Percentiles rank a stretch among this genome's conserved stretches.
Evolutionary conservation across 2,329 filamentous ascomycete species (phyloP).

Genomic region (Parafenestella ontariensis): DNA sequence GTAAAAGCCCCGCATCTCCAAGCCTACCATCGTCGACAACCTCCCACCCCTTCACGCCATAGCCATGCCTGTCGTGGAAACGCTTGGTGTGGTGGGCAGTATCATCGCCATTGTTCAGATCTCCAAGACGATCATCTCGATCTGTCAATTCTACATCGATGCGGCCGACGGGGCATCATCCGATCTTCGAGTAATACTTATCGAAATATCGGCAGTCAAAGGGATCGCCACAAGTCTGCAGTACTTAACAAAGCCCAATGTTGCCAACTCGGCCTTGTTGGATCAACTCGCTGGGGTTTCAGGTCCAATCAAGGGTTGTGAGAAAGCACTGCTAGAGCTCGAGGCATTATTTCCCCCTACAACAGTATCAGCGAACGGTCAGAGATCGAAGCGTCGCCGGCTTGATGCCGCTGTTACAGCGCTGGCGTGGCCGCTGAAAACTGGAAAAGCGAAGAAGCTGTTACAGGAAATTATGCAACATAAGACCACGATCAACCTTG

Average conservation of each 20-base stretch:
- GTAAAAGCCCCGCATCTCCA: neutral
- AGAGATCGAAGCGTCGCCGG: neutral
- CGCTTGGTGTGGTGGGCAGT: neutral
- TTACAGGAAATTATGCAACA: neutral
- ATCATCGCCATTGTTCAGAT: neutral
- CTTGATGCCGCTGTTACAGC: neutral
- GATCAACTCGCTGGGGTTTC: neutral
- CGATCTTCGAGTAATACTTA: neutral
- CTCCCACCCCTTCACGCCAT: neutral
- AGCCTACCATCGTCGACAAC: neutral
- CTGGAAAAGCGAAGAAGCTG: neutral
- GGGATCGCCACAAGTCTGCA: neutral
- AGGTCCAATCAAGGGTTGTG: neutral
- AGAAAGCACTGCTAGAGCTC: neutral
- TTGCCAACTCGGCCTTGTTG: neutral
- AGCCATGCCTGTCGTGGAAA: neutral
- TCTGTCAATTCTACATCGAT: neutral
- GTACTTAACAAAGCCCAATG: neutral
- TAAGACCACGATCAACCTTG: neutral
- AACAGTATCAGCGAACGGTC: neutral
- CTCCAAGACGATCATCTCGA: neutral
- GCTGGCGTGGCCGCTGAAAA: neutral
- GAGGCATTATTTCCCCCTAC: neutral
- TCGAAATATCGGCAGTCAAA: neutral
- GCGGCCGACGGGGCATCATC: neutral